These are phyloP conservation scores for Limtongozyma cylindracea DNA, from an alignment of 805 yeast genomes.

Conservation along the genomic window DNA sequence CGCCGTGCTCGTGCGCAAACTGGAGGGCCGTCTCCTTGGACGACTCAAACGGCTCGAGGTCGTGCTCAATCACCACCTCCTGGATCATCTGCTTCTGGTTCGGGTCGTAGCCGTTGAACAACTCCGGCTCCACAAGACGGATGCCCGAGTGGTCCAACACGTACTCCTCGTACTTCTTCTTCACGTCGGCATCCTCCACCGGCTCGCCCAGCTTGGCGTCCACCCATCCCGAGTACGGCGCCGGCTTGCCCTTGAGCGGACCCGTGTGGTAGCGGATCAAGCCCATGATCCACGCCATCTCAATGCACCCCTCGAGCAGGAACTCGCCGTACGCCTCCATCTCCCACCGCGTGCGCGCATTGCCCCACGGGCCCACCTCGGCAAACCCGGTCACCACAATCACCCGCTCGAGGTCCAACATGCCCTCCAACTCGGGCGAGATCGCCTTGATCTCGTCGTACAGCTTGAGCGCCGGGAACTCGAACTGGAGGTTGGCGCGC, in stretches of 20 bases:
- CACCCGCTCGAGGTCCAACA: conserved; percentile 77
- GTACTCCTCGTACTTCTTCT: conserved; percentile 71
- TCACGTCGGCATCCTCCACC: conserved; percentile 85
- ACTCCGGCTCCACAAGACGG: conserved; percentile 87
- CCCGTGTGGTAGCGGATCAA: conserved; percentile 89
- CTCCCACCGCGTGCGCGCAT: conserved; percentile 97
- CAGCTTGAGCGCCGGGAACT: conserved; percentile 72
- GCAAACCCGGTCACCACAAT: conserved; percentile 94
- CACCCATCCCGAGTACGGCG: conserved; percentile 84
- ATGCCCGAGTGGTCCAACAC: conserved; percentile 91
- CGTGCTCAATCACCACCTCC: conserved; percentile 92
- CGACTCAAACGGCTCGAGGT: conserved; percentile 85
- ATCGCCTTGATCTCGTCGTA: conserved; percentile 45
- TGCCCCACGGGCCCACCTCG: conserved; percentile 99
- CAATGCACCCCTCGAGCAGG: conserved; percentile 92
- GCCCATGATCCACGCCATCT: conserved; percentile 99
- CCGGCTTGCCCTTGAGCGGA: conserved; percentile 63
- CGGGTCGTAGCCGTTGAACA: conserved; percentile 88
- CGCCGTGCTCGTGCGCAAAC: conserved; percentile 85
- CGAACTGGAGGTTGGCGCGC: conserved; percentile 83
- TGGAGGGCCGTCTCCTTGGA: conserved; percentile 90
- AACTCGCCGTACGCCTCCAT: conserved; percentile 93
- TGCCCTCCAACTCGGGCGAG: conserved; percentile 62
- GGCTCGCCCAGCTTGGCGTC: conserved; percentile 85
- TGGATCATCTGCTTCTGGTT: conserved; percentile 79